A percentile compares a stretch with the other conserved stretches of the same genome.
phyloP scores from a whole-genome alignment of 306 rosid genomes.

The Pterocarpus macrocarpus region DNA sequence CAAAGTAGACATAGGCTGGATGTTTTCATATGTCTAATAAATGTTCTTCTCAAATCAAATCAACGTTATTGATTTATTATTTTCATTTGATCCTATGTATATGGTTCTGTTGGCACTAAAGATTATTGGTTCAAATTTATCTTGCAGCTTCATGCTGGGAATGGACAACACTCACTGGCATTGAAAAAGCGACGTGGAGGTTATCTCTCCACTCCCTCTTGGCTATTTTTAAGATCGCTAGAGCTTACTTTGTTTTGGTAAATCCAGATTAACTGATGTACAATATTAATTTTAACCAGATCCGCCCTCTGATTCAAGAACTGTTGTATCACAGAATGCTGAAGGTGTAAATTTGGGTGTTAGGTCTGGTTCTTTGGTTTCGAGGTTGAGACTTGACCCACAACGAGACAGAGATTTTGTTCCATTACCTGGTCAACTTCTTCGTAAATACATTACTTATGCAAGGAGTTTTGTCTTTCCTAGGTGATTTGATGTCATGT shows the following conservation, averaged over 20 bases:
- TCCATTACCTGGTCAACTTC: conserved; percentile 90
- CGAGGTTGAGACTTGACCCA: conserved; percentile 79
- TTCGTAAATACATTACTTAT: conserved; percentile 92
- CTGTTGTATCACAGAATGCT: conserved; percentile 57
- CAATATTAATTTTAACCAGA: conserved; percentile 48
- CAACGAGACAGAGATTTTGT: conserved; percentile 72
- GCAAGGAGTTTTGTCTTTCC: conserved; percentile 86
- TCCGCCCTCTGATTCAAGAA: conserved; percentile 58
- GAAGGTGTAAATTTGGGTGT: conserved; percentile 57
- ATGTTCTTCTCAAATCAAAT: conserved; percentile 11
- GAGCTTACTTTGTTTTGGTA: conserved; percentile 33
- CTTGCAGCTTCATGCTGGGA: conserved; percentile 84
- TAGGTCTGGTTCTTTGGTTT: conserved; percentile 69
- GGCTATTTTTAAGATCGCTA: conserved; percentile 38
- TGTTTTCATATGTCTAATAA: conserved; percentile 39
- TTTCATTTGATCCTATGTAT: conserved; percentile 36
- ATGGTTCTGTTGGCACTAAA: conserved; percentile 36
- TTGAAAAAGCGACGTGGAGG: conserved; percentile 74
- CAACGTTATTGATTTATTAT: neutral
- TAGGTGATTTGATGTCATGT: conserved; percentile 65
- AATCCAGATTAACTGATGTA: conserved; percentile 39
- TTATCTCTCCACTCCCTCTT: conserved; percentile 42
- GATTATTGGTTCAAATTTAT: conserved; percentile 43
- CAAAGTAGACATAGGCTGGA: conserved; percentile 19
- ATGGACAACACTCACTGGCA: conserved; percentile 65